Conservation (phyloP, 2,329 filamentous ascomycete genomes). For the Epichloe elymi region DNA sequence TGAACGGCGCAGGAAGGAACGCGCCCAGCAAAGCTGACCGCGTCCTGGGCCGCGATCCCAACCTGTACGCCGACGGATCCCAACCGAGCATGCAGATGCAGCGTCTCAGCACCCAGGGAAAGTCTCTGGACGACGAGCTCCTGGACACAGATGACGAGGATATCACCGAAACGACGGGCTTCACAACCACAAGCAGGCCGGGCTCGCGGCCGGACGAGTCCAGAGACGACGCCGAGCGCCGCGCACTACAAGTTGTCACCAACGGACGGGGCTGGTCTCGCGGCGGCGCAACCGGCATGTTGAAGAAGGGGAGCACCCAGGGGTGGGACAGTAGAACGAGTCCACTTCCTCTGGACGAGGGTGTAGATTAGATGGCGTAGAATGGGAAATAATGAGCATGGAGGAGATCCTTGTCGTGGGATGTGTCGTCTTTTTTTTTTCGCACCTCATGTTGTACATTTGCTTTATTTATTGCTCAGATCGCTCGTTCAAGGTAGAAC, state of each 20-base stretch:
- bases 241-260: conserved; percentile 31
- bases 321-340: conserved; percentile 4
- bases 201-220: conserved; percentile 13
- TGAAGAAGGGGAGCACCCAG: conserved; percentile 23
- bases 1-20: conserved; percentile 18
- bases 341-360: conserved; percentile 14
- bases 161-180: conserved; percentile 7
- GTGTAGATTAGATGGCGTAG: conserved; percentile 18
- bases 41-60: conserved; percentile 43
- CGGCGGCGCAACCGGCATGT: conserved; percentile 29
- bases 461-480: too few relatives aligned
- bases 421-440: background rate
- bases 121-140: conserved; percentile 29
- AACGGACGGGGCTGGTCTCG: conserved; percentile 25
- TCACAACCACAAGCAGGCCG: conserved; percentile 6
- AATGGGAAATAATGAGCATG: too few relatives aligned
- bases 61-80: conserved; percentile 37
- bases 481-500: too few relatives aligned
- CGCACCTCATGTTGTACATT: background rate
- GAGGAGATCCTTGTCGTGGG: background rate
- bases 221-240: conserved; percentile 25
- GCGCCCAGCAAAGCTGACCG: conserved; percentile 44
- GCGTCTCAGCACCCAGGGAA: conserved; percentile 33
- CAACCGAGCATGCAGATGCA: conserved; percentile 29
- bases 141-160: conserved; percentile 25